Evolutionary conservation across 2,329 filamentous ascomycete genomes (phyloP), one percentile per base, ranked within the genome.

Genomic region (Fusarium xyrophilum): DNA sequence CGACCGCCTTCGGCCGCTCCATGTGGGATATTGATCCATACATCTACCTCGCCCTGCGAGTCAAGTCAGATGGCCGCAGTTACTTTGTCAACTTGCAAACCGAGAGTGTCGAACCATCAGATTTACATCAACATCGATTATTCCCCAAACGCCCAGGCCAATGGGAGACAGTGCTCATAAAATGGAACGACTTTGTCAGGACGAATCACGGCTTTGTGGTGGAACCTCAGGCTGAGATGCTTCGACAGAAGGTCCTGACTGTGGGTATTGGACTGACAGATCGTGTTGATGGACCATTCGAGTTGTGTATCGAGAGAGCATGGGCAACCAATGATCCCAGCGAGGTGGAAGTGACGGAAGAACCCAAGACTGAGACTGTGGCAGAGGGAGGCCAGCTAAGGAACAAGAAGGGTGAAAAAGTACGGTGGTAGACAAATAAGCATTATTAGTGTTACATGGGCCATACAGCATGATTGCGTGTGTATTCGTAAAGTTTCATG

Each of bases 71-170:
- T 76, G 94, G 93, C 19, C 86, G 96, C 62, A 91, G 92, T 74
- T 99, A 98, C 82, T 93, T 97, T 60, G 88, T 99, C 74, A 99
- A 99, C 79, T 83, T 99, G 19, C 96, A 98, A 82, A 97, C 94
- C 6, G 95, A 99, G 76, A 92, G 92, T 3, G 90, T 99, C 57
- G 92, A 97, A 48, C 92, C 93, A 14, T 95, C 93, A n/a, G 96
- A 99, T 78, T 84, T 99, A 67, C 96, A 98, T 79, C 96, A 99
- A 78, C 96, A 99, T 79, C 85, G 96, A 51, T 81, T 99, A 7
- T 97, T 93, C 72, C 86, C 91, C 12, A 90, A 89, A 74, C 87
- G 88, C 12, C 89, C 92, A 0, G 93, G 93, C 2, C 86, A 94
- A 74, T 99, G 96, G 96, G 95, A 99, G 84, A 97, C 96, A 3